These are phyloP conservation scores for Jaenimonas drosophilae DNA, from an alignment of 208 protist species.

Conservation along the genomic window DNA sequence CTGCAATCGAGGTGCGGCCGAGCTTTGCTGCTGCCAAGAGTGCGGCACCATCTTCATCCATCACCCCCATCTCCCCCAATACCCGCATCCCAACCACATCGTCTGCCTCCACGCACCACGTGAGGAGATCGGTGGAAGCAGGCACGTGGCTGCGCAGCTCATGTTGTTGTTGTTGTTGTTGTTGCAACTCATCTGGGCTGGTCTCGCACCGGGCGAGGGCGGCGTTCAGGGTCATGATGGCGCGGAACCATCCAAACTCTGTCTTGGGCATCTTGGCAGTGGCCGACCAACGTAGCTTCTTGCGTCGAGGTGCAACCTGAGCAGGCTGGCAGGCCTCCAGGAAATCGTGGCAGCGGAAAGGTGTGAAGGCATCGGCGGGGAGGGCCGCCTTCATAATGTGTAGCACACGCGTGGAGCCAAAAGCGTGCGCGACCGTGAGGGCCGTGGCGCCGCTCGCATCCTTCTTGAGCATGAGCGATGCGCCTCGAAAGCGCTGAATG, in stretches of 20 bases:
- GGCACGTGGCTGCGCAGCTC: constrained; percentile 10
- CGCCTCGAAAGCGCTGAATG: constrained; percentile 11
- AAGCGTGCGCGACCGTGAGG: constrained; percentile 50
- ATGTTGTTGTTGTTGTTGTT: too few species aligned
- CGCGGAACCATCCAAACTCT: too few species aligned
- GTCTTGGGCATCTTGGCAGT: too few species aligned
- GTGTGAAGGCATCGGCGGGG: too few species aligned
- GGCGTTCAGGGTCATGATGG: too few species aligned
- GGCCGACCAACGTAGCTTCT: too few species aligned
- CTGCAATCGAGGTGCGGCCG: constrained; percentile 30
- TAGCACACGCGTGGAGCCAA: constrained; percentile 56
- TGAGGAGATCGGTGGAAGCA: too few species aligned
- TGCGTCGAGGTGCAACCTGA: too few species aligned
- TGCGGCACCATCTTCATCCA: constrained; percentile 43
- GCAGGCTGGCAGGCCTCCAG: too few species aligned
- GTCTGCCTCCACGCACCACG: constrained; percentile 58
- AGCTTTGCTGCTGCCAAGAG: constrained; percentile 47
- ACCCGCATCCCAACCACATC: constrained; percentile 65
- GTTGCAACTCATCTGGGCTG: too few species aligned
- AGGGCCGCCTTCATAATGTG: too few species aligned
- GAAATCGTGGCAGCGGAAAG: too few species aligned
- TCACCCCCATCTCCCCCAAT: constrained; percentile 64
- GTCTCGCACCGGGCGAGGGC: background rate
- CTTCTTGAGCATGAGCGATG: constrained; percentile 17
- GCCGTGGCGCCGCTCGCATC: constrained; percentile 56